Percentiles rank a stretch among this genome's conserved stretches.
phyloP scores from a whole-genome alignment of 2,329 filamentous ascomycete genomes.

The Cucurbitaria berberidis region DNA sequence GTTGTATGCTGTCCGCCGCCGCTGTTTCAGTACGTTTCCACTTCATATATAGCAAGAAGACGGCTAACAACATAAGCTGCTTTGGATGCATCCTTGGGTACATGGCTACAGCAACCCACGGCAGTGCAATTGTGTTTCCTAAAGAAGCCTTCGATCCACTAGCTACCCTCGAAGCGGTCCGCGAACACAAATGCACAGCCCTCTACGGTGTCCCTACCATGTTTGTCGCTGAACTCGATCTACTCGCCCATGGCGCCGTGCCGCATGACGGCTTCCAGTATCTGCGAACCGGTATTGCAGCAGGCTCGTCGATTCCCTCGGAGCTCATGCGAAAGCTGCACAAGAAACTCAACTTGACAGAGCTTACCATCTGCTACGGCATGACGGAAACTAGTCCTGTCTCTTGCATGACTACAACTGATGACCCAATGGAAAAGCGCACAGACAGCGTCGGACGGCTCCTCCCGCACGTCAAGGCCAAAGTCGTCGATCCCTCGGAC shows the following conservation, averaged over 20 bases:
- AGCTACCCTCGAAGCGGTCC: conserved; percentile 70
- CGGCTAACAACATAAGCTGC: conserved; percentile 58
- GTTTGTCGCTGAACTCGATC: conserved; percentile 86
- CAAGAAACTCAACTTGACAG: conserved; percentile 73
- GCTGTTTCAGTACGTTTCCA: conserved; percentile 52
- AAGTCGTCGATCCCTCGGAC: conserved; percentile 76
- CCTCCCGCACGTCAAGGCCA: conserved; percentile 79
- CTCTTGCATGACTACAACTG: conserved; percentile 76
- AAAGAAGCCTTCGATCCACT: conserved; percentile 83
- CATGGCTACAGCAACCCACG: conserved; percentile 89
- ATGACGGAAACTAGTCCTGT: conserved; percentile 91
- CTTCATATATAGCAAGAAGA: neutral
- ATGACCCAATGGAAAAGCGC: conserved; percentile 74
- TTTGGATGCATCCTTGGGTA: conserved; percentile 93
- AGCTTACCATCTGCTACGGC: conserved; percentile 93
- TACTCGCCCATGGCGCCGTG: conserved; percentile 63
- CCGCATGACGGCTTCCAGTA: conserved; percentile 62
- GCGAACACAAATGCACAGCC: conserved; percentile 68
- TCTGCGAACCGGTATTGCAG: conserved; percentile 88
- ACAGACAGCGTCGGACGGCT: conserved; percentile 78
- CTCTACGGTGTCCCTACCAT: conserved; percentile 94
- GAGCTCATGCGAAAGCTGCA: conserved; percentile 81
- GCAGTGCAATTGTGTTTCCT: conserved; percentile 82
- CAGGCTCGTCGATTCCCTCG: conserved; percentile 83
- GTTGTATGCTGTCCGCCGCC: conserved; percentile 69